A percentile compares a stretch with the other conserved stretches of the same genome.
Conservation (phyloP, 306 rosid genomes). For the Argentina anserina region DNA sequence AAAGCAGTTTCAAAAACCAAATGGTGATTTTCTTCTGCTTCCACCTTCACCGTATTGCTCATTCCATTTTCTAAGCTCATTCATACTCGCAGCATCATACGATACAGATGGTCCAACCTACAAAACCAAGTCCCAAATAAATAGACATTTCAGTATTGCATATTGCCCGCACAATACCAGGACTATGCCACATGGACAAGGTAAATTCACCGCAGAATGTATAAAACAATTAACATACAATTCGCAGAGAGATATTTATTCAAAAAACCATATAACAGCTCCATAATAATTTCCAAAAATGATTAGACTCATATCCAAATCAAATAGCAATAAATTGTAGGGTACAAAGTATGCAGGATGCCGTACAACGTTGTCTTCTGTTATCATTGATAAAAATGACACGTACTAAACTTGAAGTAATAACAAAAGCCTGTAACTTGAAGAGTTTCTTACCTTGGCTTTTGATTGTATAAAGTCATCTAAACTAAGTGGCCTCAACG, state of each 20-base stretch:
- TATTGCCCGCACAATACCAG: neutral
- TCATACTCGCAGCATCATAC: slow-evolving; percentile 89
- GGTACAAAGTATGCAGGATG: neutral
- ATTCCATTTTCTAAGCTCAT: slow-evolving; percentile 92
- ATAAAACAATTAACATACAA: neutral
- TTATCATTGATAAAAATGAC: neutral
- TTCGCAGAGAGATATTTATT: neutral
- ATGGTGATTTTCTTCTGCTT: slow-evolving; percentile 81
- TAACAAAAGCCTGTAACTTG: neutral
- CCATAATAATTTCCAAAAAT: neutral
- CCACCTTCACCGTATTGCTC: slow-evolving; percentile 98
- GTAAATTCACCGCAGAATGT: neutral
- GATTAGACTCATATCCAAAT: neutral
- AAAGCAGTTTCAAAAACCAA: slow-evolving; percentile 58
- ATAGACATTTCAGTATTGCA: neutral
- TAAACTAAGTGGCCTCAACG: slow-evolving; percentile 54
- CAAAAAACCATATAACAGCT: neutral
- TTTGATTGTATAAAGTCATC: slow-evolving; percentile 85
- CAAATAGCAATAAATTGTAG: neutral
- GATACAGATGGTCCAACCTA: slow-evolving; percentile 97
- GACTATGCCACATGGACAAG: neutral
- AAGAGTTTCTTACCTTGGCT: slow-evolving; percentile 52
- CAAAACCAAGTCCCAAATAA: slow-evolving; percentile 10
- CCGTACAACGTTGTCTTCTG: neutral
- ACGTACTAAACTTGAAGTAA: neutral